phyloP scores from a whole-genome alignment of 225 moss, liverwort and hornwort species.

The Pseudoscleropodium purum region DNA sequence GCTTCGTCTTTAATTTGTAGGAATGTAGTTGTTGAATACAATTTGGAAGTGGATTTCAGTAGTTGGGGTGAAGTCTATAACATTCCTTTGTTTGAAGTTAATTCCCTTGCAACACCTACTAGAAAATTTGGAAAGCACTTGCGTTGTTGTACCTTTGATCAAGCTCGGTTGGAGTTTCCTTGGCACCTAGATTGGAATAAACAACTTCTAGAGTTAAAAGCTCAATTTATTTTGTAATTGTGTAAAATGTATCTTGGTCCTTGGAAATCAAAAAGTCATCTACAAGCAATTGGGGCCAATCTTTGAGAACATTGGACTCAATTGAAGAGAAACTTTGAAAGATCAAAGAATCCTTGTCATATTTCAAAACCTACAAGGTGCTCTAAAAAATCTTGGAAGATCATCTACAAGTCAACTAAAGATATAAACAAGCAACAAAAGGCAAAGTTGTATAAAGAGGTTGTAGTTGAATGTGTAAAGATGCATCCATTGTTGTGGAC shows the following conservation, averaged over 20 bases:
- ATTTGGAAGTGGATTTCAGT: neutral
- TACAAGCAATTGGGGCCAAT: neutral
- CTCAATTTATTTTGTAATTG: neutral
- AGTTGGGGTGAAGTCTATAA: neutral
- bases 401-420: neutral
- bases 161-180: neutral
- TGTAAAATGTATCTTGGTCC: neutral
- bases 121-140: neutral
- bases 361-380: neutral
- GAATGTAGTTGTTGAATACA: neutral
- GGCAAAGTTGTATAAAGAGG: neutral
- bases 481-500: neutral
- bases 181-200: neutral
- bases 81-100: neutral
- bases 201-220: neutral
- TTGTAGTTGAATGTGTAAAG: neutral
- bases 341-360: neutral
- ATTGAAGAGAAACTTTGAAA: neutral
- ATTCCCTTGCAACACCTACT: neutral
- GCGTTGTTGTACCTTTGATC: neutral
- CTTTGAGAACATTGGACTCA: neutral
- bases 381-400: neutral
- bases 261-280: neutral
- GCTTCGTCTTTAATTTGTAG: neutral
- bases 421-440: neutral